These are phyloP conservation scores for Kurtzmaniella fragi DNA, from an alignment of 805 yeast genomes.

Conservation along the genomic window DNA sequence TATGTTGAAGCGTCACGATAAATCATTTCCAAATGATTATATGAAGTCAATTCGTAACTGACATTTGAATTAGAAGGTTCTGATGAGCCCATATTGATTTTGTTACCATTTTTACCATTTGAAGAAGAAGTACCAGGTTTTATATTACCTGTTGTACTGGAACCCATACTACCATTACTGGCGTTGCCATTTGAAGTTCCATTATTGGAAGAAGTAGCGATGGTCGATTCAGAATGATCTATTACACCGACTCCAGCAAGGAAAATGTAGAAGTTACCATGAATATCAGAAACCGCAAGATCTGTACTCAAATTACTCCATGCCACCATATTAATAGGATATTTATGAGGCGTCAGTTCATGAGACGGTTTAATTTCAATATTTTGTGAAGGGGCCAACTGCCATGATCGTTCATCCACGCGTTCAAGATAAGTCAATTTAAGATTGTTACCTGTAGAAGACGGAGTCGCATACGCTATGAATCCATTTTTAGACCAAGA, in stretches of 20 bases:
- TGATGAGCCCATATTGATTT: conserved; percentile 6
- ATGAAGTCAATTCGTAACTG: conserved; percentile 38
- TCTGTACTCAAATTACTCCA: conserved; percentile 84
- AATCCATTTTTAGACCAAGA: conserved; percentile 86
- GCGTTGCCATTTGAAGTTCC: conserved; percentile 12
- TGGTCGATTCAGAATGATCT: conserved; percentile 24
- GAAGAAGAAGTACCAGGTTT: not conserved
- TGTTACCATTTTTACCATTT: conserved; percentile 17
- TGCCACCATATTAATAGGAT: conserved; percentile 41
- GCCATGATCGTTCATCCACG: conserved; percentile 74
- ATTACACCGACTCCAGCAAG: conserved; percentile 39
- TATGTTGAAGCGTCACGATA: conserved; percentile 31
- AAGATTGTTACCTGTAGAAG: conserved; percentile 31
- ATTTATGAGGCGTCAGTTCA: conserved; percentile 11
- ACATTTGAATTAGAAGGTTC: conserved; percentile 11
- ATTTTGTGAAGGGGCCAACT: conserved; percentile 54
- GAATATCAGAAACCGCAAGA: conserved; percentile 69
- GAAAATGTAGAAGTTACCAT: conserved; percentile 51
- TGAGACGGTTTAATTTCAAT: conserved; percentile 24
- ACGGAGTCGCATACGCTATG: conserved; percentile 60
- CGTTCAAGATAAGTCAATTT: conserved; percentile 67
- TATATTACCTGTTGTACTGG: conserved; percentile 15
- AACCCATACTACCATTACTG: conserved; percentile 37
- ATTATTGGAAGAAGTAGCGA: conserved; percentile 22
- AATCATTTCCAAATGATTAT: conserved; percentile 43